These are phyloP conservation scores for Rhodocollybia butyracea DNA, from an alignment of 768 basidiomycete species.

Conservation along the genomic window DNA sequence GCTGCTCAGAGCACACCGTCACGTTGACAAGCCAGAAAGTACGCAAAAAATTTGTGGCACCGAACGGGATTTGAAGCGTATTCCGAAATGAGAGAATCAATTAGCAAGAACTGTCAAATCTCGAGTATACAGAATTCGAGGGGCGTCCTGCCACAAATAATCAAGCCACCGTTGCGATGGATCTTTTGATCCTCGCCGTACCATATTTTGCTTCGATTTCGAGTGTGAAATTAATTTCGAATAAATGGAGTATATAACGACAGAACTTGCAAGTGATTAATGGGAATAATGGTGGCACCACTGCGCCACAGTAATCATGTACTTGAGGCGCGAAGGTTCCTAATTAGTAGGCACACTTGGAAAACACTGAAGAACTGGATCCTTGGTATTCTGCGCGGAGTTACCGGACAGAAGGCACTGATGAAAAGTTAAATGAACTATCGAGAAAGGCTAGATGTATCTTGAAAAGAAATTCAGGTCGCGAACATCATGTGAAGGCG, in stretches of 20 bases:
- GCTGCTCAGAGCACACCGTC: too few species aligned
- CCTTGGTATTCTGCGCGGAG: not conserved
- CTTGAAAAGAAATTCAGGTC: not conserved
- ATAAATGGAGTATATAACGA: not conserved
- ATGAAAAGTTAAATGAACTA: not conserved
- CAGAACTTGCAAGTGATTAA: too few species aligned
- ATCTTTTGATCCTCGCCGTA: not conserved
- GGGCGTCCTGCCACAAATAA: not conserved
- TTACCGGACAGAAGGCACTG: not conserved
- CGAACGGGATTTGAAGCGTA: too few species aligned
- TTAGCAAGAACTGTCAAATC: not conserved
- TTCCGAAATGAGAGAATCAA: not conserved
- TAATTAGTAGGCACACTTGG: not conserved
- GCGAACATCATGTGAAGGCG: not conserved
- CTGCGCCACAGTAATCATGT: not conserved
- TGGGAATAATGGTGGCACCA: too few species aligned
- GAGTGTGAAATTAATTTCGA: not conserved
- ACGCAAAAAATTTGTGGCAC: too few species aligned
- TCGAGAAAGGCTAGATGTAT: not conserved
- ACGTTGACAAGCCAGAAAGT: too few species aligned
- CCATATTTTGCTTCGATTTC: not conserved
- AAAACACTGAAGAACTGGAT: not conserved
- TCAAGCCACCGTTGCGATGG: slow-evolving; percentile 8
- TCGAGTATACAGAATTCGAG: not conserved
- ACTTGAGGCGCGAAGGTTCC: not conserved